phyloP scores from a whole-genome alignment of 2,329 filamentous ascomycete genomes.

The Beauveria scarabaeidicola region DNA sequence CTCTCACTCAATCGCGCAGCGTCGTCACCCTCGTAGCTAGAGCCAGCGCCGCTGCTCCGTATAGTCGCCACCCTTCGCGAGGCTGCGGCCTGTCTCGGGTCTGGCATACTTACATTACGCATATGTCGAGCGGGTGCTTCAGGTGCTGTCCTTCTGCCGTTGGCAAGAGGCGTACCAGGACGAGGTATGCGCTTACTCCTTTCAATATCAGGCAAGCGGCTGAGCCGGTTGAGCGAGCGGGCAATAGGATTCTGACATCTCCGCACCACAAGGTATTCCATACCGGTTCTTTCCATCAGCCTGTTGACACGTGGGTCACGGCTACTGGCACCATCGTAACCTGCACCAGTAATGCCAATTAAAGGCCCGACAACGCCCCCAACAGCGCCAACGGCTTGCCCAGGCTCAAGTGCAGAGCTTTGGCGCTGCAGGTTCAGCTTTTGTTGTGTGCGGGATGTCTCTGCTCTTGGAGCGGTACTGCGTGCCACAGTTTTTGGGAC shows the following conservation, averaged over 20 bases:
- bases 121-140: conserved; percentile 25
- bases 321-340: conserved; percentile 42
- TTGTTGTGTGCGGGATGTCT: conserved; percentile 62
- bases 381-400: conserved; percentile 33
- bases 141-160: conserved; percentile 25
- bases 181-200: conserved; percentile 41
- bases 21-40: conserved; percentile 40
- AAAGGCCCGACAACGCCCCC: conserved; percentile 36
- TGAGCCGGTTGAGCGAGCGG: conserved; percentile 44
- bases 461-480: conserved; percentile 34
- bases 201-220: conserved; percentile 41
- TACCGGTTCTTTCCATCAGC: conserved; percentile 59
- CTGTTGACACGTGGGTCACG: conserved; percentile 55
- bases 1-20: conserved; percentile 30
- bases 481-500: conserved; percentile 35
- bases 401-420: conserved; percentile 61
- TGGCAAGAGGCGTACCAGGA: conserved; percentile 28
- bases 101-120: conserved; percentile 32
- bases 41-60: conserved; percentile 30
- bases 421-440: conserved; percentile 68
- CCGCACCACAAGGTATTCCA: conserved; percentile 67
- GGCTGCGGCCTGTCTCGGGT: conserved; percentile 22
- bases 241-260: conserved; percentile 63
- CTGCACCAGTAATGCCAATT: conserved; percentile 43
- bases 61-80: conserved; percentile 28